A percentile compares a stretch with the other conserved stretches of the same genome.
These are phyloP conservation scores for Blastocystis sp. DNA, from an alignment of 352 stramenopile genomes.

Conservation along the genomic window DNA sequence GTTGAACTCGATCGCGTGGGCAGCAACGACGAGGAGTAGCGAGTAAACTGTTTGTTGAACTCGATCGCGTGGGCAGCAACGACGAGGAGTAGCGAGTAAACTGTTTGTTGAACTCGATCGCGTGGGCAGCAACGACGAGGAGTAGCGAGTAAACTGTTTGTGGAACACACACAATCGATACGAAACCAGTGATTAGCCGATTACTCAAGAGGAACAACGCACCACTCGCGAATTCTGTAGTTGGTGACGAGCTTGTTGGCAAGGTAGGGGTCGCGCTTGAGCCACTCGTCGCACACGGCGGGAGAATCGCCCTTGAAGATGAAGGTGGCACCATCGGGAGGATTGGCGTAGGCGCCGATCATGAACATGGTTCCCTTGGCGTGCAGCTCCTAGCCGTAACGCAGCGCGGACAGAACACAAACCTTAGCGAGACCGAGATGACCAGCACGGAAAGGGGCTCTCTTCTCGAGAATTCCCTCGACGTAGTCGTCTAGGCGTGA, in stretches of 20 bases:
- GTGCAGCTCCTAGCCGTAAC: slow-evolving; percentile 55
- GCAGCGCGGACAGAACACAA: not conserved
- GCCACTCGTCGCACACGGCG: slow-evolving; percentile 63
- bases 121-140: too few relatives aligned
- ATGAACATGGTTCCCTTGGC: slow-evolving; percentile 73
- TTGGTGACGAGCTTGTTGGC: slow-evolving; percentile 70
- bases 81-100: too few relatives aligned
- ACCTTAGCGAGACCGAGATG: slow-evolving; percentile 67
- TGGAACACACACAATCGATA: slow-evolving; percentile 26
- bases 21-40: too few relatives aligned
- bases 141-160: too few relatives aligned
- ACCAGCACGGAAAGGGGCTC: slow-evolving; percentile 72
- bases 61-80: too few relatives aligned
- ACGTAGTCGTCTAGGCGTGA: slow-evolving; percentile 71
- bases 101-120: too few relatives aligned
- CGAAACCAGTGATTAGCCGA: slow-evolving; percentile 35
- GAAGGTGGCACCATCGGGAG: slow-evolving; percentile 71
- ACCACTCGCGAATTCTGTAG: slow-evolving; percentile 74
- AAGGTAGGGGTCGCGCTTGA: slow-evolving; percentile 73
- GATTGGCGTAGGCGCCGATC: slow-evolving; percentile 73
- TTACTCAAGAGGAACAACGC: slow-evolving; percentile 75
- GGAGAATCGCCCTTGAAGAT: slow-evolving; percentile 74
- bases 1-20: too few relatives aligned
- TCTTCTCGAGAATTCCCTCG: slow-evolving; percentile 74
- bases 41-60: too few relatives aligned